Conservation (phyloP, 371 early-diverging fungal species). For the Mucor irregularis region DNA sequence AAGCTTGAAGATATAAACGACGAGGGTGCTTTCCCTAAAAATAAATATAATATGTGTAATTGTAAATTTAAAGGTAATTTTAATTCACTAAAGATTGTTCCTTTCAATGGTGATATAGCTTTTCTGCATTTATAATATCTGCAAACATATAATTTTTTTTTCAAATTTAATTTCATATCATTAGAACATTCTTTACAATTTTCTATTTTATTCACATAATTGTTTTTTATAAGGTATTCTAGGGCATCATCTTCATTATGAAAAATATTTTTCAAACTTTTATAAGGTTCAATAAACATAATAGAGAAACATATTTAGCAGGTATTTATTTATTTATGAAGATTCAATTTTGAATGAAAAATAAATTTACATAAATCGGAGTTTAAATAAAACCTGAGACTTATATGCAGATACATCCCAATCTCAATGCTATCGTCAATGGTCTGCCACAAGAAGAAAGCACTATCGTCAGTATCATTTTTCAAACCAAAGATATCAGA, state of each 20-base stretch:
- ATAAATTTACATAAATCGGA: no score
- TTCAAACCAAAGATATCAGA: no score
- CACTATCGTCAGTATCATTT: no score
- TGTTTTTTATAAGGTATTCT: background rate
- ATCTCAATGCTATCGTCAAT: no score
- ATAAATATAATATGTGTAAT: constrained; percentile 5
- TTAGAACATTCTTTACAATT: background rate
- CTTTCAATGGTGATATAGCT: constrained; percentile 3
- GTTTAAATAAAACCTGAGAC: no score
- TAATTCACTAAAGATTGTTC: constrained; percentile 3
- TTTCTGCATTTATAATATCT: constrained; percentile 13
- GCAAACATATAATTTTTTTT: constrained; percentile 4
- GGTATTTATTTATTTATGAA: no score
- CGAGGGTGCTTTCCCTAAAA: background rate
- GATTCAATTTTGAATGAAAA: no score
- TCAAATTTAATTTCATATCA: constrained; percentile 1
- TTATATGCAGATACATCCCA: no score
- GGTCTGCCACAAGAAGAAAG: no score
- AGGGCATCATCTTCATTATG: constrained; percentile 1
- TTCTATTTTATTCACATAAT: constrained; percentile 1
- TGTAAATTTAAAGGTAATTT: constrained; percentile 3
- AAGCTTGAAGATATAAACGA: background rate
- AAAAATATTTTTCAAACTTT: background rate
- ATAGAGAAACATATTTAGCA: no score
- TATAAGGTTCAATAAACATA: constrained; percentile 3